These are phyloP conservation scores for Pterocarpus santalinus DNA, from an alignment of 306 rosid genomes.

Conservation along the genomic window DNA sequence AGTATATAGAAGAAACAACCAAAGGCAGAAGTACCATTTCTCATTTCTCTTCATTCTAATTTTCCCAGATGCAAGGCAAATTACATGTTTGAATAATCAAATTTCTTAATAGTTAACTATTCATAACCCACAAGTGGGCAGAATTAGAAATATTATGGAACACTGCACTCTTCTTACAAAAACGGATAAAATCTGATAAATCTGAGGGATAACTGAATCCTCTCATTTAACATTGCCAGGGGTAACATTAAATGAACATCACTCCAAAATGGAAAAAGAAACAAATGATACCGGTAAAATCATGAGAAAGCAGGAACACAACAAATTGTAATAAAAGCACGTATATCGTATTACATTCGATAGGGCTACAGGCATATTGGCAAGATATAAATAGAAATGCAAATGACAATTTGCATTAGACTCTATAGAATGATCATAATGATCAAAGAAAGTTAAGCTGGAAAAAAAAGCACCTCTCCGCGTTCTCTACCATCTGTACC, in stretches of 20 bases:
- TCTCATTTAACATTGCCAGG: conserved; percentile 21
- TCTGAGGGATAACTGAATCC: not conserved
- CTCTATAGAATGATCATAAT: conserved; percentile 4
- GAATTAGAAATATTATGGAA: not conserved
- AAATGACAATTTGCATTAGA: conserved; percentile 13
- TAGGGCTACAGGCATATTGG: not conserved
- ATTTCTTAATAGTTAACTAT: not conserved
- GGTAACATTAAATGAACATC: not conserved
- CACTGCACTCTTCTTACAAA: not conserved
- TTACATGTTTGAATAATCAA: conserved; percentile 1
- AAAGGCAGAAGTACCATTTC: conserved; percentile 24
- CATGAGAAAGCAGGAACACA: not conserved
- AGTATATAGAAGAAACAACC: conserved; percentile 39
- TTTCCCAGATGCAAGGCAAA: not conserved
- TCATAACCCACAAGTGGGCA: conserved; percentile 20
- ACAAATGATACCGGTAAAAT: not conserved
- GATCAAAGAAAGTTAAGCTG: conserved; percentile 29
- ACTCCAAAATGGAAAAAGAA: conserved; percentile 10
- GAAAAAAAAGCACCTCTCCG: conserved; percentile 76
- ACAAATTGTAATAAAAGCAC: not conserved
- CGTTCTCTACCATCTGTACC: conserved; percentile 99
- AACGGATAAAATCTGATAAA: not conserved
- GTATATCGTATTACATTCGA: not conserved
- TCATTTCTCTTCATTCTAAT: not conserved
- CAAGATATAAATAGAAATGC: conserved; percentile 28